Evolutionary conservation across 2,329 filamentous ascomycete species (phyloP).

Genomic region (Sordariomycetes sp.): DNA sequence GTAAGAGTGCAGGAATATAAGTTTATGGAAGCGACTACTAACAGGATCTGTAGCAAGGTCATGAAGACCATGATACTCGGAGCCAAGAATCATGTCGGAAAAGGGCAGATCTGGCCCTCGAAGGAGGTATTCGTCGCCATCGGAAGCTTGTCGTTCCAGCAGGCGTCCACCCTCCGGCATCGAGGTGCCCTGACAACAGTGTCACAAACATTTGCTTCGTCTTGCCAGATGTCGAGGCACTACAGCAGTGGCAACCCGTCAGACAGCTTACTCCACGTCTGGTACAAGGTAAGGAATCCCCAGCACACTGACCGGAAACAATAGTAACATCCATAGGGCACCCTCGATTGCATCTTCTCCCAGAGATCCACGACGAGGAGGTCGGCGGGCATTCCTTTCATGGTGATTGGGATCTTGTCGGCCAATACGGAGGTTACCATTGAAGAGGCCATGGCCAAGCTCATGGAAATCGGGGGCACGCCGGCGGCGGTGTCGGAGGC

Average conservation of each 20-base stretch:
- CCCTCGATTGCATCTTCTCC: constrained; percentile 56
- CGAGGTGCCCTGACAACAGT: constrained; percentile 90
- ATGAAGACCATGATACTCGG: constrained; percentile 8
- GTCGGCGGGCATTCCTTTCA: constrained; percentile 80
- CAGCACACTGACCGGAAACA: neutral
- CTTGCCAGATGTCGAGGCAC: constrained; percentile 54
- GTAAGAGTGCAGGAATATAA: constrained; percentile 25
- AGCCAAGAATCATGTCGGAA: constrained; percentile 2
- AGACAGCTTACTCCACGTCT: constrained; percentile 42
- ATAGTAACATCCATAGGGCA: constrained; percentile 22
- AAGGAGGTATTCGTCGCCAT: constrained; percentile 50
- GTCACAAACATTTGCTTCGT: constrained; percentile 71
- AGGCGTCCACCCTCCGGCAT: constrained; percentile 74
- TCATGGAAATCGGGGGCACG: constrained; percentile 43
- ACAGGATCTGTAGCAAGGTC: constrained; percentile 45
- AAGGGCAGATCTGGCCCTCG: neutral
- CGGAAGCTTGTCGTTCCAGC: constrained; percentile 64
- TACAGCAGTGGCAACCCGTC: constrained; percentile 16
- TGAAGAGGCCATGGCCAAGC: constrained; percentile 42
- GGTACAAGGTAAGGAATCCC: constrained; percentile 49
- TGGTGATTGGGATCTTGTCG: constrained; percentile 70
- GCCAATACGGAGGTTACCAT: constrained; percentile 44
- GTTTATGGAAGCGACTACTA: constrained; percentile 1
- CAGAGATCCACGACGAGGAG: constrained; percentile 76
- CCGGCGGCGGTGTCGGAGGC: constrained; percentile 40